A percentile compares a stretch with the other conserved stretches of the same genome.
Evolutionary conservation across 805 yeast genomes (phyloP).

Genomic region (Metschnikowia peoriensis): DNA sequence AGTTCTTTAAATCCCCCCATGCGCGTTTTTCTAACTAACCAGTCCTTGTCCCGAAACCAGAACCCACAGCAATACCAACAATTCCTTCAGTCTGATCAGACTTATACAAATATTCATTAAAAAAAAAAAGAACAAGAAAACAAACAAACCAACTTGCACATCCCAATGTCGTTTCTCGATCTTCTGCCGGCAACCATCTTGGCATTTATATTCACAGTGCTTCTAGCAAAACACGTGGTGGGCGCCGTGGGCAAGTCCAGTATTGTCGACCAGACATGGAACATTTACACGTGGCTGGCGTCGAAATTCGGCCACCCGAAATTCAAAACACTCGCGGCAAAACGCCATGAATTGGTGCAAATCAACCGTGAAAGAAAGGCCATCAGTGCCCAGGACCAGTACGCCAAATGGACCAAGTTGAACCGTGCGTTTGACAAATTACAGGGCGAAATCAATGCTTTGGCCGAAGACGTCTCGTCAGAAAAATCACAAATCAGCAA

Average conservation of each 20-base stretch:
- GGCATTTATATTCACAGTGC: conserved; percentile 24
- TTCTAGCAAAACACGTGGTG: conserved; percentile 26
- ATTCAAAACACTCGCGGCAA: conserved; percentile 23
- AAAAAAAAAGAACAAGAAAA: too few species aligned
- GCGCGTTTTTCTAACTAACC: too few species aligned
- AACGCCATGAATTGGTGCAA: conserved; percentile 44
- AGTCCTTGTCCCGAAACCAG: too few species aligned
- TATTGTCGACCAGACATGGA: conserved; percentile 40
- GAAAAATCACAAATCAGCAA: conserved; percentile 35
- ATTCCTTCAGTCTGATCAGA: too few species aligned
- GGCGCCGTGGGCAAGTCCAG: conserved; percentile 32
- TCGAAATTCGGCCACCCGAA: conserved; percentile 33
- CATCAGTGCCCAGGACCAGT: conserved; percentile 87
- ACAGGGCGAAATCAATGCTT: conserved; percentile 46
- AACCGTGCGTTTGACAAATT: conserved; percentile 68
- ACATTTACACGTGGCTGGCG: conserved; percentile 30
- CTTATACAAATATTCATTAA: too few species aligned
- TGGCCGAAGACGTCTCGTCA: conserved; percentile 38
- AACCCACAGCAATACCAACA: too few species aligned
- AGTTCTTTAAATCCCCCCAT: too few species aligned
- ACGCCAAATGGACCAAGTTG: conserved; percentile 93
- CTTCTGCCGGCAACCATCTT: conserved; percentile 39
- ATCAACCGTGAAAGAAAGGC: conserved; percentile 52
- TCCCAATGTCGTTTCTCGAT: conserved; percentile 21
- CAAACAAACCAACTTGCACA: too few species aligned